phyloP scores from a whole-genome alignment of 2,329 filamentous ascomycete species.

The Geosmithia flava region DNA sequence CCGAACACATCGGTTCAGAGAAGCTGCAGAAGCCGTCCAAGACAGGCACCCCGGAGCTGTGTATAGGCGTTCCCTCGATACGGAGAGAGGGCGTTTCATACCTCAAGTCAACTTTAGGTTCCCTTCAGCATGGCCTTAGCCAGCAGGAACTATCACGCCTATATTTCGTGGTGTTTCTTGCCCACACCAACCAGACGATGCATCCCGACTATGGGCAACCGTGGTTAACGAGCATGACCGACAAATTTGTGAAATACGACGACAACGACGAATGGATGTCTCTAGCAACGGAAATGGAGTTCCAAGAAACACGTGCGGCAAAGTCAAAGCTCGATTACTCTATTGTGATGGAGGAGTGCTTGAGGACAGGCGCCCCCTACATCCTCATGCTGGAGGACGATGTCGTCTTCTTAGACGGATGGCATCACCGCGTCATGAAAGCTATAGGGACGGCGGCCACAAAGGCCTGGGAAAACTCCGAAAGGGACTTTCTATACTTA shows the following conservation, averaged over 20 bases:
- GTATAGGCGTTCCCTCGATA: conserved; percentile 4
- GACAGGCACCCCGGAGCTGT: conserved; percentile 2
- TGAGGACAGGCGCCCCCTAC: conserved; percentile 2
- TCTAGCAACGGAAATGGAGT: conserved; percentile 2
- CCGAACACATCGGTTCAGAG: background rate
- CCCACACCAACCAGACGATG: conserved; percentile 3
- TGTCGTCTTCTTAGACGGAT: conserved; percentile 4
- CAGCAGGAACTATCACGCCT: conserved; percentile 2
- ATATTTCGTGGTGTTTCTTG: conserved; percentile 3
- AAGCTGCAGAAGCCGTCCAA: background rate
- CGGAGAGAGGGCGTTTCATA: conserved; percentile 3
- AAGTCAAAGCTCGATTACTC: conserved; percentile 6
- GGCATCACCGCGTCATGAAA: conserved; percentile 2
- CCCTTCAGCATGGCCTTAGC: conserved; percentile 3
- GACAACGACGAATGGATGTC: conserved; percentile 2
- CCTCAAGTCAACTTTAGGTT: conserved; percentile 4
- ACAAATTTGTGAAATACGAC: conserved; percentile 2
- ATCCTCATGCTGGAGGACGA: conserved; percentile 5
- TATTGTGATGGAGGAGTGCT: conserved; percentile 5
- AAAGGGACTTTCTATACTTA: conserved; percentile 2
- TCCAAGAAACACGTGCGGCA: background rate
- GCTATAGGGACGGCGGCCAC: conserved; percentile 1
- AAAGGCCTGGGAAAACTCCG: background rate
- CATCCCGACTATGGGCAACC: conserved; percentile 3
- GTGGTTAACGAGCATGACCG: conserved; percentile 3